Conservation (phyloP, 805 yeast species). For the Clavispora phyllophila region DNA sequence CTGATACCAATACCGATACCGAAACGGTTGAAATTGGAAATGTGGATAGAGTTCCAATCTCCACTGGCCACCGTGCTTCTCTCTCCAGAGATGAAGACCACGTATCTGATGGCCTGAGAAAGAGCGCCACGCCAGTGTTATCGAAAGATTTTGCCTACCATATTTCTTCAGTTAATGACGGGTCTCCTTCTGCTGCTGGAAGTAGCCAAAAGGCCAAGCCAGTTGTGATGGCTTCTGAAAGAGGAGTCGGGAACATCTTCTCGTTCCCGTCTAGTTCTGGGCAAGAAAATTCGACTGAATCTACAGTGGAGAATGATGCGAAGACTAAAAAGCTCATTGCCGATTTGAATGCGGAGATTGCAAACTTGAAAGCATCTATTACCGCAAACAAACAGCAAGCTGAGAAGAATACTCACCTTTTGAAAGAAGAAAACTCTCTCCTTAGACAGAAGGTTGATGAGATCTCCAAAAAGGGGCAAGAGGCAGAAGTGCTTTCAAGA, state of each 20-base stretch:
- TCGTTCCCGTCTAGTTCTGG: not conserved
- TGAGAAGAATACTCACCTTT: constrained; percentile 43
- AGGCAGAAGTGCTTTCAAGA: constrained; percentile 4
- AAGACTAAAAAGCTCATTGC: constrained; percentile 27
- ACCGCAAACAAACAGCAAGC: constrained; percentile 54
- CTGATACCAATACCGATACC: constrained; percentile 4
- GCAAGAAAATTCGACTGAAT: not conserved
- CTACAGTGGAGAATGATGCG: constrained; percentile 9
- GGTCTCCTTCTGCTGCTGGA: not conserved
- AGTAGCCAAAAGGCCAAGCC: not conserved
- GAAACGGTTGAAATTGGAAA: constrained; percentile 3
- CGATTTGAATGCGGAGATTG: constrained; percentile 31
- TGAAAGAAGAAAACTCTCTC: constrained; percentile 36
- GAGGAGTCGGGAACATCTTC: not conserved
- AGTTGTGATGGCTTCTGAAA: not conserved
- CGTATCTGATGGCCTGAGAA: not conserved
- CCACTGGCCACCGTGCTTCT: not conserved
- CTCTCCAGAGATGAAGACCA: not conserved
- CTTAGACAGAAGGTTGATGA: constrained; percentile 2
- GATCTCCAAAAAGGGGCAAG: constrained; percentile 12
- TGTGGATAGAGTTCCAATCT: not conserved
- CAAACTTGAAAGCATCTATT: constrained; percentile 26
- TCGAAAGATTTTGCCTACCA: constrained; percentile 1
- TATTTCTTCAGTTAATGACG: not conserved
- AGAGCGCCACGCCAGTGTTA: constrained; percentile 3